Evolutionary conservation across 345 rosid species (phyloP), one percentile per base, ranked within the genome.

Genomic region (Populus pruinosa): DNA sequence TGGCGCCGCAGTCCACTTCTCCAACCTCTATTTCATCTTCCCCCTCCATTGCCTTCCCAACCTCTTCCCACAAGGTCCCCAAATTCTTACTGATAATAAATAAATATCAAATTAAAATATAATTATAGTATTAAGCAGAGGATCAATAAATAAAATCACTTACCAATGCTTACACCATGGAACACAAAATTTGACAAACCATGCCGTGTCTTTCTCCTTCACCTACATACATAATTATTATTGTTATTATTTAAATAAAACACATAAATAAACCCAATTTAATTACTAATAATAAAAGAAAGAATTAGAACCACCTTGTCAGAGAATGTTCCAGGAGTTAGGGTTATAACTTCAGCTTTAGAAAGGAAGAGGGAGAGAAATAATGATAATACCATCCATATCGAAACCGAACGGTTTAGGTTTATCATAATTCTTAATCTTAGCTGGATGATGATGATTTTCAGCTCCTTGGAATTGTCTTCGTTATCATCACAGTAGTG

Each of bases 141-240:
- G 18, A 5, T 16, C 27, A 23, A 16, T 44, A 75, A 18, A 63
- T 31, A 20, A 21, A 38, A 69, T 47, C 5, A 69, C 50, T 89
- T 85, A 96, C 99, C 99, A 96, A 76, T 96, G 99, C 89, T 96
- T 96, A 77, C 98, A 96, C 99, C 99, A 93, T 36, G 98, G 97
- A 69, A 96, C 98, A 77, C 99, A 96, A 73, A 96, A 96, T 69
- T 96, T 93, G 69, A 96, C 96, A 76, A 96, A 93, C 99, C 98
- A 96, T 1, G 89, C 90, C 14, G 98, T 96, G 82, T 93, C 98
- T 84, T 91, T 96, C 87, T 96, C 99, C 89, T 96, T 96, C 79
- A 93, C 88, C 99, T 95, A 71, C 72, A 76, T 5, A 36, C 64
- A 6, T 2, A 4, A 12, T 21, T 41, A 41, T 44, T 13, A 0